Evolutionary conservation across 306 rosid genomes (phyloP).

Genomic region (Adenanthera pavonina): DNA sequence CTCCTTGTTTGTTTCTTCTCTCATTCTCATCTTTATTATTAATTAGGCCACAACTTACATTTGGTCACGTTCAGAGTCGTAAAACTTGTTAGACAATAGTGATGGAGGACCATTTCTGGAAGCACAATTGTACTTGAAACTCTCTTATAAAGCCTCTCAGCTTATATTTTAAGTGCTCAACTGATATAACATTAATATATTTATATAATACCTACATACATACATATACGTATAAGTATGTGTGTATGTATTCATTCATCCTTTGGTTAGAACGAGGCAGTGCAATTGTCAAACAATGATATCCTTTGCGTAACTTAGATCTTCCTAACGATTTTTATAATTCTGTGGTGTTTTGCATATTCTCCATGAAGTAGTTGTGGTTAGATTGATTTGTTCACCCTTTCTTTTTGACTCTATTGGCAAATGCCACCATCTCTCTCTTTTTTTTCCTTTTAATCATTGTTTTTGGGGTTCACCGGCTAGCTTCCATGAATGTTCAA

Average conservation of each 20-base stretch:
- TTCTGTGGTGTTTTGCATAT: slow-evolving; percentile 34
- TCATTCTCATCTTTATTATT: not conserved
- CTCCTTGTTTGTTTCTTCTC: not conserved
- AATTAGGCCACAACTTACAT: slow-evolving; percentile 20
- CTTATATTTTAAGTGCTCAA: not conserved
- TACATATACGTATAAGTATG: too few relatives aligned
- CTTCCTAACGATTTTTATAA: not conserved
- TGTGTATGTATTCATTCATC: not conserved
- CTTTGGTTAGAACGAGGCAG: slow-evolving; percentile 21
- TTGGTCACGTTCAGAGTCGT: slow-evolving; percentile 38
- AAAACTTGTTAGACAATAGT: not conserved
- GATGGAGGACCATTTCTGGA: not conserved
- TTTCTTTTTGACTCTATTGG: slow-evolving; percentile 55
- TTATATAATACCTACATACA: not conserved
- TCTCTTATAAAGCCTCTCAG: not conserved
- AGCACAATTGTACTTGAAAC: not conserved
- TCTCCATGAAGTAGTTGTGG: slow-evolving; percentile 55
- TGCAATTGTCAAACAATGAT: slow-evolving; percentile 45
- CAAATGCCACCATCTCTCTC: slow-evolving; percentile 3
- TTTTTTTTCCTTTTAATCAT: not conserved
- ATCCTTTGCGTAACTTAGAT: slow-evolving; percentile 21
- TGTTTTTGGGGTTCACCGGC: not conserved
- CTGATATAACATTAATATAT: not conserved
- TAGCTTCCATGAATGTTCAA: slow-evolving; percentile 7
- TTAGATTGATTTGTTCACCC: slow-evolving; percentile 70